Conservation (phyloP, 257 asterid species). For the Rhazya stricta region DNA sequence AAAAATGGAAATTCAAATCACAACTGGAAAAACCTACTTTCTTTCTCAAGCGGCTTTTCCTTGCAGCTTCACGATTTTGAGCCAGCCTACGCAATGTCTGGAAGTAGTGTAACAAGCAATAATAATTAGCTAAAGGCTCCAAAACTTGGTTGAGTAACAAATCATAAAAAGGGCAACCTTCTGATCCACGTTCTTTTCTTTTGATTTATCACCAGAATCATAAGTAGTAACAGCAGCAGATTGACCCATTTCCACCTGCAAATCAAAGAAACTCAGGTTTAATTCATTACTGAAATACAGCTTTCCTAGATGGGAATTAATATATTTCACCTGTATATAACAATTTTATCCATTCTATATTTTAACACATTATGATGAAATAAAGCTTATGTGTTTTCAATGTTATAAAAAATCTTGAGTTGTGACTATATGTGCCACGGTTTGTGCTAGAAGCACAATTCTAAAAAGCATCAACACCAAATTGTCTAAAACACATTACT, state of each 20-base stretch:
- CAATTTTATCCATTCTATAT: background rate
- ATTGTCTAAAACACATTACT: conserved; percentile 31
- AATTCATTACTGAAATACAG: conserved; percentile 14
- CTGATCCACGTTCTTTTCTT: conserved; percentile 61
- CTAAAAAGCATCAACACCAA: background rate
- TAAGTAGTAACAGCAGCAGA: conserved; percentile 39
- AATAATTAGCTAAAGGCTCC: conserved; percentile 20
- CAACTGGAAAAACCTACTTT: conserved; percentile 45
- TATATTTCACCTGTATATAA: background rate
- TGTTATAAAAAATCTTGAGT: background rate
- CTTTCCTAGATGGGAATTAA: background rate
- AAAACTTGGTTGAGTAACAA: conserved; percentile 7
- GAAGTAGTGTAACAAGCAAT: conserved; percentile 12
- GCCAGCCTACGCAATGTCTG: conserved; percentile 89
- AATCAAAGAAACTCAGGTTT: conserved; percentile 13
- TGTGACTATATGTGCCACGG: background rate
- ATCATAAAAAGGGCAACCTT: conserved; percentile 43
- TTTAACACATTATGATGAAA: background rate
- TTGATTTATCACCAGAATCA: conserved; percentile 74
- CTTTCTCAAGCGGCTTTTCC: conserved; percentile 87
- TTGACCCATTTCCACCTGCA: conserved; percentile 71
- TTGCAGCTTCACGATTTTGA: conserved; percentile 96
- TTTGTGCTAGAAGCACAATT: background rate
- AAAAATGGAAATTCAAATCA: background rate
- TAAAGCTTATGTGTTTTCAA: background rate